Base-by-base conservation (phyloP, 2,329 filamentous ascomycete genomes). In the Fusarium nanum region DNA sequence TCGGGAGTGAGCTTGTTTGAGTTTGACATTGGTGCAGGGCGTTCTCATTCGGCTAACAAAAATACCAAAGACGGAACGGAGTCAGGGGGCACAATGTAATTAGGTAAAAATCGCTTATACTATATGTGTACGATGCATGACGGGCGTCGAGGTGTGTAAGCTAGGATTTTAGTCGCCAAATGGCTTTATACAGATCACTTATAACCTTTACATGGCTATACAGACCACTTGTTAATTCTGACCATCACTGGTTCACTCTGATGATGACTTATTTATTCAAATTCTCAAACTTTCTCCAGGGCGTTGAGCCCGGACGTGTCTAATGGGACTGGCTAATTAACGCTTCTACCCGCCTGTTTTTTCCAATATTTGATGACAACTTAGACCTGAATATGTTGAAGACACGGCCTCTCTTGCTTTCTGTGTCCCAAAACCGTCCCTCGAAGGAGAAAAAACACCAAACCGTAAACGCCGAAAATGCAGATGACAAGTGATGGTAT, bases 1-100 rank as follows among this genome's bases (percentile, higher is more conserved):
- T 56, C 78, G 81, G 37, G 83, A 83, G 48, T 84, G 77, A 70
- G 25, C 37, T 55, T 25, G 30, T 25, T 54, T 49, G 46, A 30
- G 53, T 28, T 40, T 42, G 42, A 37, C 47, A 52, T 61, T 28
- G 54, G 69, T 57, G 58, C 57, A 58, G 46, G 69, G 73, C 71
- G 73, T 75, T 75, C 48, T 67, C 53, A 59, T 67, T 63, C 61
- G 62, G 67, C 48, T 65, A 54, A 32, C 34, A 71, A 74, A 75
- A 71, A 68, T 68, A 68, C 52, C 60, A 48, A 37, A 37, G 56
- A 65, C 60, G 60, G 48, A 58, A 44, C 47, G 73, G 73, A 73
- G 73, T 75, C 72, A 60, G 68, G 64, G 25, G 23, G 60, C 32
- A 42, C 28, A 56, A 49, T 67, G 44, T 40, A 49, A 48, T 60